Conservation (phyloP, 2,329 filamentous ascomycete genomes). For the Coniella vitis region DNA sequence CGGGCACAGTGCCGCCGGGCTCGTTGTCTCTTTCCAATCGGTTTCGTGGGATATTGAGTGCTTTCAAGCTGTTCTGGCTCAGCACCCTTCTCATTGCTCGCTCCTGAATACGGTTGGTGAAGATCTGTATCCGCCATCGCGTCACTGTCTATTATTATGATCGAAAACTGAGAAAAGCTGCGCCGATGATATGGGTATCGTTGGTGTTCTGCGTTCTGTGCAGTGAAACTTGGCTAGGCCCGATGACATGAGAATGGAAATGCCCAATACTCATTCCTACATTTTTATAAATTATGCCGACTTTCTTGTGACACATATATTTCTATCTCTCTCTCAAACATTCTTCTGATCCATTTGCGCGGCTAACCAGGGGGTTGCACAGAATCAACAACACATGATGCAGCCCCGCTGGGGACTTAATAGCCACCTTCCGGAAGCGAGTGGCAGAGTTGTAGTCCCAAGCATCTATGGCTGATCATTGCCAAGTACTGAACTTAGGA, state of each 20-base stretch:
- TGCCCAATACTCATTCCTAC: too few relatives aligned
- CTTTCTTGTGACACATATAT: too few relatives aligned
- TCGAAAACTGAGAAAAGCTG: too few relatives aligned
- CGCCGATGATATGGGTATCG: background rate
- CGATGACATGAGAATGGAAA: too few relatives aligned
- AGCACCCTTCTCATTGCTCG: background rate
- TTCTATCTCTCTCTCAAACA: too few relatives aligned
- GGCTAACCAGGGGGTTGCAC: background rate
- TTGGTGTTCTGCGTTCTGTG: background rate
- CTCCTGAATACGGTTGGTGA: background rate
- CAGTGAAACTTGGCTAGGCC: background rate
- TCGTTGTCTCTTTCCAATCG: background rate
- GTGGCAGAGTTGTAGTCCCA: background rate
- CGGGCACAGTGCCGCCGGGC: background rate
- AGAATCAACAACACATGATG: background rate
- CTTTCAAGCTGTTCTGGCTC: background rate
- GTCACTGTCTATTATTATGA: too few relatives aligned
- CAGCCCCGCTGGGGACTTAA: slow-evolving; percentile 5
- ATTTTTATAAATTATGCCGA: too few relatives aligned
- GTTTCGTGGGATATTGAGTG: background rate
- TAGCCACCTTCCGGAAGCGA: background rate
- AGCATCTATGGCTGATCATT: background rate
- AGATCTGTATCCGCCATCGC: background rate
- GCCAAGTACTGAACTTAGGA: background rate
- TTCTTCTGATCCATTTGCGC: background rate